These are phyloP conservation scores for Yarrowia osloensis DNA, from an alignment of 805 yeast species.

Conservation along the genomic window DNA sequence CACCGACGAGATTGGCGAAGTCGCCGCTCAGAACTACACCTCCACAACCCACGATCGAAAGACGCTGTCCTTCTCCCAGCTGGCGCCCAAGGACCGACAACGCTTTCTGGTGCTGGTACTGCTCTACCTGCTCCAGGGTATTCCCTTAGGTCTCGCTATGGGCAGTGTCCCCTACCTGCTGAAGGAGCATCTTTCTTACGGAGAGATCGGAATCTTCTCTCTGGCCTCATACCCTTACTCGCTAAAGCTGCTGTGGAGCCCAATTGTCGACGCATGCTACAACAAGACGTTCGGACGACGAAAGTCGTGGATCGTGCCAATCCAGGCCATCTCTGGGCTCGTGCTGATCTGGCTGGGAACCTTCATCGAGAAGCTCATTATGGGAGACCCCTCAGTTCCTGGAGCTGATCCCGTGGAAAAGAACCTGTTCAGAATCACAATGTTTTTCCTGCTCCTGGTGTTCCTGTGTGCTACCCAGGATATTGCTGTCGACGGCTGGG, in stretches of 20 bases:
- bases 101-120: conserved; percentile 73
- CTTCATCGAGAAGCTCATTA: conserved; percentile 50
- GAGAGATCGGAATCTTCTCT: conserved; percentile 88
- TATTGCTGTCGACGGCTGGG: conserved; percentile 99
- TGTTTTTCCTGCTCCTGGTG: conserved; percentile 72
- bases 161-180: conserved; percentile 91
- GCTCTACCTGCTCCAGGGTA: conserved; percentile 87
- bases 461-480: conserved; percentile 96
- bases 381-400: conserved; percentile 48
- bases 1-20: conserved; percentile 20
- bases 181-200: conserved; percentile 77
- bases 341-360: conserved; percentile 68
- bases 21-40: conserved; percentile 23
- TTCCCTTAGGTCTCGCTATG: conserved; percentile 93
- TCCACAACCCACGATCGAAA: conserved; percentile 26
- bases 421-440: conserved; percentile 60
- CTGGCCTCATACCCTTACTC: conserved; percentile 95
- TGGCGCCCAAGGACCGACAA: conserved; percentile 57
- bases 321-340: conserved; percentile 76
- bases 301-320: conserved; percentile 91
- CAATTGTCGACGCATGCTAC: conserved; percentile 88
- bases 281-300: conserved; percentile 71
- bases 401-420: conserved; percentile 37
- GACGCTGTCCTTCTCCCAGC: conserved; percentile 37
- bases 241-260: conserved; percentile 90